These are phyloP conservation scores for Rhizophora mangle DNA, from an alignment of 345 rosid genomes.

Conservation along the genomic window DNA sequence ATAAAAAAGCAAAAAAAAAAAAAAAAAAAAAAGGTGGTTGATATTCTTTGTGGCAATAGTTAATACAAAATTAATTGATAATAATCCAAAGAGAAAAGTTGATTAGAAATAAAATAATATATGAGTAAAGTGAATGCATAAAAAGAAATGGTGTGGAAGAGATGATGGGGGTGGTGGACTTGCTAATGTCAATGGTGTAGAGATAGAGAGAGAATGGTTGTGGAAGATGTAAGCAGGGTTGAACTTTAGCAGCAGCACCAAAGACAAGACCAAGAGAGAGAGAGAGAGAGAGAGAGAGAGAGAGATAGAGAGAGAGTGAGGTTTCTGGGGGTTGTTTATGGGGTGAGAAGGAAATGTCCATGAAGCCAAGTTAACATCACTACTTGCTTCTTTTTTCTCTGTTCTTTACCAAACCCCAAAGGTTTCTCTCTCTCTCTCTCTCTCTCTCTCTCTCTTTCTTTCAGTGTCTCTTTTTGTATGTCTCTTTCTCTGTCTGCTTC, in stretches of 20 bases:
- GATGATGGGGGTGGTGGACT: constrained; percentile 8
- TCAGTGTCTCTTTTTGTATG: not conserved
- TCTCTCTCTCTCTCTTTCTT: not conserved
- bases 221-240: not conserved
- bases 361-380: constrained; percentile 19
- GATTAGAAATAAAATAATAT: not conserved
- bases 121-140: not conserved
- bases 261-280: not conserved
- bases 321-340: not conserved
- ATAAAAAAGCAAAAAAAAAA: constrained; percentile 12
- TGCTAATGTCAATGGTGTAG: constrained; percentile 6
- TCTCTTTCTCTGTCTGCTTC: not conserved
- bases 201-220: not conserved
- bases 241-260: constrained; percentile 2
- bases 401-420: constrained; percentile 9
- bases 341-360: constrained; percentile 17
- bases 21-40: not conserved
- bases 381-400: constrained; percentile 16
- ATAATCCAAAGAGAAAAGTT: not conserved
- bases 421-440: constrained; percentile 11
- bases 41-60: not conserved
- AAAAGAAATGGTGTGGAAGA: not conserved
- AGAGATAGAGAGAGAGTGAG: not conserved
- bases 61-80: not conserved
- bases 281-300: not conserved